Evolutionary conservation across 768 basidiomycete species (phyloP), one percentile per base, ranked within the genome.

Genomic region (Crucibulum laeve): DNA sequence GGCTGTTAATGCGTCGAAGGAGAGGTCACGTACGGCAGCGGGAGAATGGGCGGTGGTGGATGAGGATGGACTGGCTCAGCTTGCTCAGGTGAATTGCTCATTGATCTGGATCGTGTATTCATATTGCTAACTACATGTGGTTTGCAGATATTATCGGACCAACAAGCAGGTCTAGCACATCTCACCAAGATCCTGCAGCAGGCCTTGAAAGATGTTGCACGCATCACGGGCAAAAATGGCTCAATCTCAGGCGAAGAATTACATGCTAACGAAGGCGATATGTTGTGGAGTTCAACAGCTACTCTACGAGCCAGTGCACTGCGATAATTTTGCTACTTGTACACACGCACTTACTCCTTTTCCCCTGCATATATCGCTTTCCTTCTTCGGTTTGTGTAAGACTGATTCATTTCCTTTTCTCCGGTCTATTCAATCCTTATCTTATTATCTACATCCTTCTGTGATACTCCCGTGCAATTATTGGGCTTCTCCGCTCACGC

Each of bases 1-100:
- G 3, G 80, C 85, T 35, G 68, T 91, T 14, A 76, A 76, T 34
- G 80, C 84, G 5, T 73, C 78, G 21, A 65, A 73, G 52, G 80
- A 84, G 53, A 71, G 73, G 48, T 61, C 56, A 17, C 64, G 61
- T 23, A 53, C 55, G 10, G 73, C 70, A 13, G 71, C 69, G 1
- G 61, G 54, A 19, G 85, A 82, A 53, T 91, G 88, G 88, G 76
- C 80, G 0, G 87, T 91, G n/a, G 85, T 87, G 2, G 91, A 93
- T 57, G 87, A 89, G 54, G 87, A 90, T 1, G 90, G 90, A 1
- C 63, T 93, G 43, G 70, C 78, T 37, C 81, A 87, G 59, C 80
- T 93, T 43, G 70, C 82, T 3, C 82, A 86, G 74, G 87, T 87
- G 45, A 14, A 70, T 56, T 43, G 37, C 13, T 25, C 1, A 47